Conservation (phyloP, 192 early-diverging fungal genomes). For the Backusella psychrophila region DNA sequence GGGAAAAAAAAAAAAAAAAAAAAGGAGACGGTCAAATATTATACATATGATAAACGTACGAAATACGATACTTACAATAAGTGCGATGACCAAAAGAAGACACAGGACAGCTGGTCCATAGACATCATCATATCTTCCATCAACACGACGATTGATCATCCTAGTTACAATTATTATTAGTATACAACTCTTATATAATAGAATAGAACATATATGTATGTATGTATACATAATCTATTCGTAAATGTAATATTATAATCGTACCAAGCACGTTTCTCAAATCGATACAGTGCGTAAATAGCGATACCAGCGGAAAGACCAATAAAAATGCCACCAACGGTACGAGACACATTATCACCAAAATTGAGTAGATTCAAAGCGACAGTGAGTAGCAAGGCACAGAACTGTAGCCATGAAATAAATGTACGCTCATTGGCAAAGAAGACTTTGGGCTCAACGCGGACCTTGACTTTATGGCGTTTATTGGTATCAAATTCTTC, state of each 20-base stretch:
- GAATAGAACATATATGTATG: background rate
- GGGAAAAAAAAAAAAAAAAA: too few relatives aligned
- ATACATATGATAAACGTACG: background rate
- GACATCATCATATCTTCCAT: constrained; percentile 78
- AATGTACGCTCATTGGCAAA: constrained; percentile 92
- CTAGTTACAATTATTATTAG: constrained; percentile 10
- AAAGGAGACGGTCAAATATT: background rate
- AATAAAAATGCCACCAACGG: constrained; percentile 57
- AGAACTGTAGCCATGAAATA: constrained; percentile 80
- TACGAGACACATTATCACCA: constrained; percentile 49
- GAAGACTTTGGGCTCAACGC: constrained; percentile 84
- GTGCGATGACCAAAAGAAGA: constrained; percentile 59
- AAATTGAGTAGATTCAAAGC: constrained; percentile 75
- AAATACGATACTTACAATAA: constrained; percentile 34
- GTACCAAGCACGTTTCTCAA: constrained; percentile 34
- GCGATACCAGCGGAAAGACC: constrained; percentile 27
- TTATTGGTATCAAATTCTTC: constrained; percentile 17
- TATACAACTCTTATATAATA: background rate
- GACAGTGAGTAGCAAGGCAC: constrained; percentile 64
- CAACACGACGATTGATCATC: constrained; percentile 34
- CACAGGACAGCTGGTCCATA: constrained; percentile 72
- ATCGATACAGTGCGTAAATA: constrained; percentile 35
- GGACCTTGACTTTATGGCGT: constrained; percentile 45
- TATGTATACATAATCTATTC: too few relatives aligned
- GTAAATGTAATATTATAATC: background rate